Evolutionary conservation across 2,329 filamentous ascomycete genomes (phyloP), one percentile per base, ranked within the genome.

Genomic region (Leptosphaerulina australis): DNA sequence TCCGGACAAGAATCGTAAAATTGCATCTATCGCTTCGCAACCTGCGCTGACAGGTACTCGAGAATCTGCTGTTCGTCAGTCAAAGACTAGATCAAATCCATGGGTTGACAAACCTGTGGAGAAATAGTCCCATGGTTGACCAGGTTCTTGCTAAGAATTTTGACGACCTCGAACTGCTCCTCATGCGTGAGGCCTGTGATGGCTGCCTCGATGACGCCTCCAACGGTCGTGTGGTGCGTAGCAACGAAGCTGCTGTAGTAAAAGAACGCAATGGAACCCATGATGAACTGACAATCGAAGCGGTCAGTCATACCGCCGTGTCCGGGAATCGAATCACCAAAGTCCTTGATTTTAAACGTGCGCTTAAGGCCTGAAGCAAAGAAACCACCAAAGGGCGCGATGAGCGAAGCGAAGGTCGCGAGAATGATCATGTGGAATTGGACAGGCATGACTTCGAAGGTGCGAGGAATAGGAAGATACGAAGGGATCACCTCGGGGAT

Each of bases 211-310:
- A 99, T 88, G 26, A 99, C 88, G 45, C 85, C 85, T 15, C 93
- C 94, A 15, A 96, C 87, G 48, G 82, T 91, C 29, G 88, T 86
- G 74, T 93, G 91, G 79, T 96, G 86, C 5, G 91, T 81, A 3
- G 92, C 92, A 67, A 99, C 93, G 73, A 99, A 99, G 68, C 89
- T 94, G 73, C 97, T 92, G 77, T 95, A 99, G 77, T 99, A 99
- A 83, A 99, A 92, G 79, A 91, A 97, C 12, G 93, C 85, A 67
- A 99, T 97, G 76, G 96, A 94, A 7, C 94, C 94, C 94, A 99
- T 99, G 79, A 97, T 97, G 77, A 99, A 99, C 71, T 99, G 94
- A 74, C 94, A 99, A 71, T 99, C 94, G 93, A 99, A 97, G 55
- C 94, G 89, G 72, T 99, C 94, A 12, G 94, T 99, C 78, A 99